Evolutionary conservation across 345 rosid species (phyloP), one percentile per base, ranked within the genome.

Genomic region (Hirschfeldia incana): DNA sequence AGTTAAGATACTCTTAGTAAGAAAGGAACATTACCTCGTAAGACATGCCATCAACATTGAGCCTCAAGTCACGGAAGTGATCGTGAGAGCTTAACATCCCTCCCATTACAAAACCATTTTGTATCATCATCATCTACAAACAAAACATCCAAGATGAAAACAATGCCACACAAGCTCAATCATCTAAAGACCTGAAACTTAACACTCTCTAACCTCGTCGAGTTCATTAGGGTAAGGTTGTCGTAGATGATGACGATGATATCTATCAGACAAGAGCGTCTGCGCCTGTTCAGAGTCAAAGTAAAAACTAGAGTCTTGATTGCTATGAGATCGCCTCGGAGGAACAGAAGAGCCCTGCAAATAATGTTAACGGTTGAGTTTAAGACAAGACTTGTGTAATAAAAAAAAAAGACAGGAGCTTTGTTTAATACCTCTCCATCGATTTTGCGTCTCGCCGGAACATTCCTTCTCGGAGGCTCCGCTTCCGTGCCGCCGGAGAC

Each of bases 201-300:
- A 9, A 64, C 51, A n/a, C 60, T 15, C 59, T 26, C 67, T 36
- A 29, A 95, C 99, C 97, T 93, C 97, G 66, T 94, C 89, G 66
- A 91, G 81, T 65, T 89, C 99, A 79, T 93, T 92, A 6, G 92
- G 90, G 17, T 96, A 89, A 78, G 96, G 92, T 76, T 87, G 91
- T 63, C 88, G 89, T 68, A 83, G 79, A 57, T 90, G 98, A 17
- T 88, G 94, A 17, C 88, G 94, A 84, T 88, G 85, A 67, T 86
- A 88, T 66, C 95, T 83, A 64, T 85, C 80, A 69, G 86, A 85
- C 58, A 87, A 84, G 34, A 82, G 60, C 30, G 89, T 88, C 4
- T 74, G 82, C 27, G 87, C 88, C 4, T 74, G 82, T 63, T 83
- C 89, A 13, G 86, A 74, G 62, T 88, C 94, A 55, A 82, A 80